Percentiles rank a stretch among this genome's conserved stretches.
These are phyloP conservation scores for Mrakia hoshinonis DNA, from an alignment of 768 basidiomycete genomes.

Conservation along the genomic window DNA sequence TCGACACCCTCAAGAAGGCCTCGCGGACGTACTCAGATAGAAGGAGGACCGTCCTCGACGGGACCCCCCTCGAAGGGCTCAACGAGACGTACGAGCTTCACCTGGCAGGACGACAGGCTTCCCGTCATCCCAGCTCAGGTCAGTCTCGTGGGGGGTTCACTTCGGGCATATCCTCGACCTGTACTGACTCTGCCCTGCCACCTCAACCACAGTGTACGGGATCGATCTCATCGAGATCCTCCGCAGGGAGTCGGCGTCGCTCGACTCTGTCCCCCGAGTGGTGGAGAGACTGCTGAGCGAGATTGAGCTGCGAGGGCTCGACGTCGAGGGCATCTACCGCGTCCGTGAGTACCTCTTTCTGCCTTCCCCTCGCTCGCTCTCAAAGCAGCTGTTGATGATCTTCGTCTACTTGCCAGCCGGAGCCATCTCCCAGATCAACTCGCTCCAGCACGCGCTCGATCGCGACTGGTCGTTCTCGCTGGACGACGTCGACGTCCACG, in stretches of 20 bases:
- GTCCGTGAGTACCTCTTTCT: constrained; percentile 7
- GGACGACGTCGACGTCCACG: constrained; percentile 65
- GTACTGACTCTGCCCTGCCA: not conserved
- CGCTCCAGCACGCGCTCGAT: constrained; percentile 15
- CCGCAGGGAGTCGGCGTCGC: constrained; percentile 45
- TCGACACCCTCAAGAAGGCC: constrained; percentile 61
- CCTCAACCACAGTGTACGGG: constrained; percentile 53
- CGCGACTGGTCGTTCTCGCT: not conserved
- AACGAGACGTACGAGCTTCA: constrained; percentile 7
- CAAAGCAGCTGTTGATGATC: too few species aligned
- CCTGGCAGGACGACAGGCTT: not conserved
- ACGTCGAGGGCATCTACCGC: constrained; percentile 72
- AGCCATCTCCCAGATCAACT: constrained; percentile 8
- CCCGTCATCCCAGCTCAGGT: not conserved
- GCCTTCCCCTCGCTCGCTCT: too few species aligned
- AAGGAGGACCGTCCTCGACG: constrained; percentile 67
- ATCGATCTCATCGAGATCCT: constrained; percentile 59
- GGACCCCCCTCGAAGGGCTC: not conserved
- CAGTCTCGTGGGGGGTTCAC: too few species aligned
- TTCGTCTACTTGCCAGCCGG: constrained; percentile 15
- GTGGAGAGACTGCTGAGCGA: constrained; percentile 53
- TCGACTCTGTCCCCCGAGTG: constrained; percentile 50
- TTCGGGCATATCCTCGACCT: too few species aligned
- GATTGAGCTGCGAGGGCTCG: constrained; percentile 65
- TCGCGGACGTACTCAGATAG: constrained; percentile 67